A percentile compares a stretch with the other conserved stretches of the same genome.
Conservation (phyloP, 305 asterid genomes). For the Fraxinus velutina region DNA sequence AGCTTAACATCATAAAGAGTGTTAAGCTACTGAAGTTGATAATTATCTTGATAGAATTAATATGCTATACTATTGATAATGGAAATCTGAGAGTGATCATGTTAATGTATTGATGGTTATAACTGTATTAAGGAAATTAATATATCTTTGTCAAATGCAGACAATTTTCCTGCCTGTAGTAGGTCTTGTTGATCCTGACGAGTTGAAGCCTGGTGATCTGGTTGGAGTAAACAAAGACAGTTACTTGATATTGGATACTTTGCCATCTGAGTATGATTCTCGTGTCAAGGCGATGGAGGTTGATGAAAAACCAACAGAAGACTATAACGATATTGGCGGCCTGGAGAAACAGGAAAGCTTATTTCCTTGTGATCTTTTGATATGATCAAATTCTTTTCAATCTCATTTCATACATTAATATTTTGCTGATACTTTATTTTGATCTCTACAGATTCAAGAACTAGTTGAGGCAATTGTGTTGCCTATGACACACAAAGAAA, state of each 20-base stretch:
- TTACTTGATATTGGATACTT: constrained; percentile 79
- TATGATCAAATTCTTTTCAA: background rate
- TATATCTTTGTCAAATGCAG: constrained; percentile 40
- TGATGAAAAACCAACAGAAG: constrained; percentile 97
- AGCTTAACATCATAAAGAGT: background rate
- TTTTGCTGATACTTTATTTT: background rate
- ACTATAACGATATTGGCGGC: constrained; percentile 90
- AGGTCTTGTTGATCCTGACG: constrained; percentile 86
- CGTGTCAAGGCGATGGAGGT: constrained; percentile 99
- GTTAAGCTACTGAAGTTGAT: background rate
- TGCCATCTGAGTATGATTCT: constrained; percentile 96
- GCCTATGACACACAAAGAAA: constrained; percentile 92
- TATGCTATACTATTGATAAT: background rate
- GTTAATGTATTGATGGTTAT: background rate
- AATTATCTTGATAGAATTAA: background rate
- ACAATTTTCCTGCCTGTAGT: constrained; percentile 88
- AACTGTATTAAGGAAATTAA: background rate
- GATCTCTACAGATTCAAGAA: constrained; percentile 67
- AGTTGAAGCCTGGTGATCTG: constrained; percentile 82
- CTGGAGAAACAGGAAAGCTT: constrained; percentile 78
- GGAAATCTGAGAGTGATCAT: background rate
- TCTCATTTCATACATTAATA: background rate
- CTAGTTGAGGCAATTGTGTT: constrained; percentile 90
- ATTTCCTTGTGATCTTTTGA: background rate
- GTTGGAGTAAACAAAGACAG: constrained; percentile 96